phyloP scores from a whole-genome alignment of 2,329 filamentous ascomycete genomes.

The Metarhizium anisopliae region DNA sequence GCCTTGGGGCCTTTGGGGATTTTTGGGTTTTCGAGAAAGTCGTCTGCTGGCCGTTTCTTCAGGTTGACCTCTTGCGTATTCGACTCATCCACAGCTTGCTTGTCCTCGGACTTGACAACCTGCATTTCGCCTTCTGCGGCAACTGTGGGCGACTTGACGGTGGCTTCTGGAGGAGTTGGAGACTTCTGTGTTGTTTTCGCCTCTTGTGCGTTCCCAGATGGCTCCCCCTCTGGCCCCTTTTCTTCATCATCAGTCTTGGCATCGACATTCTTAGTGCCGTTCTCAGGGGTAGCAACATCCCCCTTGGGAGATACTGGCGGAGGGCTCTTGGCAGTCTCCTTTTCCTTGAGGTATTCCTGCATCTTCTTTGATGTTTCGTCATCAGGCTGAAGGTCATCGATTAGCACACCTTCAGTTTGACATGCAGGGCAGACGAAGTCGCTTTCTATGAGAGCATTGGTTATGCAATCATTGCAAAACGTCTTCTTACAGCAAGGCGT shows the following conservation, averaged over 20 bases:
- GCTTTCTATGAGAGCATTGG: conserved; percentile 95
- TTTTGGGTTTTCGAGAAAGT: conserved; percentile 54
- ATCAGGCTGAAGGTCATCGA: conserved; percentile 83
- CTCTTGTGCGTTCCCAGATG: conserved; percentile 10
- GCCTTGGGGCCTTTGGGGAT: conserved; percentile 58
- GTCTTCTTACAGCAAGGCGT: conserved; percentile 97
- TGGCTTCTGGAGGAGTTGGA: conserved; percentile 14
- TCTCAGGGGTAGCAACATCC: conserved; percentile 33
- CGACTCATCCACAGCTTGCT: conserved; percentile 18
- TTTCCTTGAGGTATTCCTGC: conserved; percentile 59
- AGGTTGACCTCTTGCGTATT: conserved; percentile 29
- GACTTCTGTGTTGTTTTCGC: conserved; percentile 27
- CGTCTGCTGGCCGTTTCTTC: conserved; percentile 79
- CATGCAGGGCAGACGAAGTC: conserved; percentile 94
- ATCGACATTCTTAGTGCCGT: conserved; percentile 22
- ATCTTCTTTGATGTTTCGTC: conserved; percentile 72
- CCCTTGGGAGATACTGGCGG: conserved; percentile 21
- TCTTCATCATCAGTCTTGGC: conserved; percentile 26
- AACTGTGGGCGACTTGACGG: conserved; percentile 20
- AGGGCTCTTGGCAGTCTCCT: conserved; percentile 39
- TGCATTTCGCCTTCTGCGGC: conserved; percentile 16
- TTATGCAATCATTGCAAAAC: conserved; percentile 99
- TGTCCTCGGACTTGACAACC: conserved; percentile 27
- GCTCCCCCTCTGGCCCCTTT: conserved; percentile 10
- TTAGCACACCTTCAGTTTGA: conserved; percentile 79